Conservation (phyloP, 2,329 filamentous ascomycete genomes). For the Cercospora sp. region DNA sequence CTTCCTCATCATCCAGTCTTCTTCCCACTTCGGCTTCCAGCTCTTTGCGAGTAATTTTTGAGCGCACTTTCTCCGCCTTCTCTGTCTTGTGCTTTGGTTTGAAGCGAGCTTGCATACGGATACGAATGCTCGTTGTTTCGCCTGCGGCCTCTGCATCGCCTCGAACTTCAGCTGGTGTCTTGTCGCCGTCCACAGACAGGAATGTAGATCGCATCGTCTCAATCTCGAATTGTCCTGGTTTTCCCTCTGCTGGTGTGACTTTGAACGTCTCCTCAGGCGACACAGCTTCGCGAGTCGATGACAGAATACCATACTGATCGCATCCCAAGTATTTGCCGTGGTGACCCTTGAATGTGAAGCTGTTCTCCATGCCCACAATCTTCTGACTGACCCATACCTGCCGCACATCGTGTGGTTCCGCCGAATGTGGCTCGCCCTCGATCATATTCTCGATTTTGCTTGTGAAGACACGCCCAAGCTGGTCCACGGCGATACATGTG, state of each 20-base stretch:
- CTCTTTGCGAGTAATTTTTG: conserved; percentile 84
- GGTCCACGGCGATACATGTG: conserved; percentile 79
- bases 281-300: conserved; percentile 76
- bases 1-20: conserved; percentile 68
- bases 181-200: conserved; percentile 56
- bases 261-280: conserved; percentile 80
- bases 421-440: conserved; percentile 75
- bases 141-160: conserved; percentile 70
- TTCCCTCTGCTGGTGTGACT: conserved; percentile 37
- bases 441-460: conserved; percentile 83
- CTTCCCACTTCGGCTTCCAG: conserved; percentile 37
- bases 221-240: conserved; percentile 32
- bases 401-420: conserved; percentile 91
- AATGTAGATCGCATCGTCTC: conserved; percentile 63
- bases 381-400: conserved; percentile 92
- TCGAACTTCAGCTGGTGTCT: conserved; percentile 63
- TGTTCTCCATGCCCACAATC: conserved; percentile 74
- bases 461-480: conserved; percentile 81
- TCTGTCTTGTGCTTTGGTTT: conserved; percentile 78
- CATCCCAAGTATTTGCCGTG: conserved; percentile 86
- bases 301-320: conserved; percentile 77
- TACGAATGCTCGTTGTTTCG: conserved; percentile 70
- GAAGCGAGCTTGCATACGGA: conserved; percentile 94
- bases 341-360: conserved; percentile 81
- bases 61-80: conserved; percentile 78